These are phyloP conservation scores for Fraxinus albicans DNA, from an alignment of 305 asterid genomes.

Conservation along the genomic window DNA sequence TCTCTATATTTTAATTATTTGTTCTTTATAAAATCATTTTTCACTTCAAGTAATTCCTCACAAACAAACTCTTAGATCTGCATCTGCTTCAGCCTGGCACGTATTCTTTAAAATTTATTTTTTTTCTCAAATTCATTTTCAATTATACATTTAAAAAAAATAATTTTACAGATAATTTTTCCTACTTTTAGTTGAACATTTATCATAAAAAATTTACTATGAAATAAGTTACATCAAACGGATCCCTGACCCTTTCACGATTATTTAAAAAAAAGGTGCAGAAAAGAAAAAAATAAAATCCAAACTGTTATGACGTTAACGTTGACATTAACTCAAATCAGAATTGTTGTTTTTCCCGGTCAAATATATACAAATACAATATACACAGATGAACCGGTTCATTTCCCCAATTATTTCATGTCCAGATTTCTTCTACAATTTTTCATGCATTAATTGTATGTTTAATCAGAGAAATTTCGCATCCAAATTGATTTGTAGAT, in stretches of 20 bases:
- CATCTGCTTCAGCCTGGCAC: no score
- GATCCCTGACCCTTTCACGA: not conserved
- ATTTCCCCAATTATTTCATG: not conserved
- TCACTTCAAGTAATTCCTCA: not conserved
- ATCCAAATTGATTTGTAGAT: not conserved
- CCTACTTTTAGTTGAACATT: no score
- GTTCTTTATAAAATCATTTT: not conserved
- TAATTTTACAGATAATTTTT: no score
- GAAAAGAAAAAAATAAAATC: not conserved
- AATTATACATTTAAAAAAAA: no score
- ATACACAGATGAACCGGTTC: not conserved
- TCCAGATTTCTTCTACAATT: not conserved
- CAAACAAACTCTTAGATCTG: no score
- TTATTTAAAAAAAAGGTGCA: not conserved
- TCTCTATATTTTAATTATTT: no score
- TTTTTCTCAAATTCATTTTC: no score
- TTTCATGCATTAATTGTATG: slow-evolving; percentile 3
- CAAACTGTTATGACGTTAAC: not conserved
- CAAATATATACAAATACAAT: not conserved
- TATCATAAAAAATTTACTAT: not conserved
- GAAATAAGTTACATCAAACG: not conserved
- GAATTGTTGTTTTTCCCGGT: not conserved
- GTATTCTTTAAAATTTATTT: no score
- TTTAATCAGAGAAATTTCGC: not conserved
- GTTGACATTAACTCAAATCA: slow-evolving; percentile 5